Evolutionary conservation across 2,329 filamentous ascomycete genomes (phyloP), one percentile per base, ranked within the genome.

Genomic region (Ophiostoma sp.): DNA sequence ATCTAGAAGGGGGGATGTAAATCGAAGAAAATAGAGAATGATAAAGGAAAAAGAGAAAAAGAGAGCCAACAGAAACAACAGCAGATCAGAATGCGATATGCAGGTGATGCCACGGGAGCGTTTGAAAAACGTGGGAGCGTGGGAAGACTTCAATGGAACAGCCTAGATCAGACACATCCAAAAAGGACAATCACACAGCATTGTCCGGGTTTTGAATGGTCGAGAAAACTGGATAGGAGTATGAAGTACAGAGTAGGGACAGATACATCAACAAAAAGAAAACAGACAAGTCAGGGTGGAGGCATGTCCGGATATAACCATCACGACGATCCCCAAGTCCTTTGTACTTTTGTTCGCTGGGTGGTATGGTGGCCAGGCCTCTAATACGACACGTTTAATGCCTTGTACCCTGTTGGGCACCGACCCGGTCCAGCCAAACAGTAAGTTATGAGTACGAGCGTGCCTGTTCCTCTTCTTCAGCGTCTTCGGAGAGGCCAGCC

Each of bases 251-350:
- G n/a, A n/a, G n/a, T n/a, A n/a, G 11, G 61, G 36, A 2, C 11
- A 42, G 36, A 0, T 66, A 25, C 61, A 15, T 45, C 11, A 25
- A 45, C n/a, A 9, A 31, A 25, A 66, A 22, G 28, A 45, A 45
- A 22, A 45, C 25, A 63, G 19, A 63, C 7, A 19, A 15, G 19
- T n/a, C 57, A 19, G 15, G 57, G 31, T 63, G 36, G 36, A 66
- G n/a, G 36, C n/a, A 45, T 66, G 36, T 25, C 61, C n/a, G 61
- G 36, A 45, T 66, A 66, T 66, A 45, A 28, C 39, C 33, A 66
- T 6, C 36, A 45, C 61, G 36, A 45, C 9, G 11, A 66, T 66
- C 36, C n/a, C 57, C 11, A 45, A 4, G 36, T 66, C 22, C 3
- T 9, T 42, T 11, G 3, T 17, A 7, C 36, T 22, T 66, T 45